phyloP scores from a whole-genome alignment of 345 rosid genomes.

The Isatis tinctoria region DNA sequence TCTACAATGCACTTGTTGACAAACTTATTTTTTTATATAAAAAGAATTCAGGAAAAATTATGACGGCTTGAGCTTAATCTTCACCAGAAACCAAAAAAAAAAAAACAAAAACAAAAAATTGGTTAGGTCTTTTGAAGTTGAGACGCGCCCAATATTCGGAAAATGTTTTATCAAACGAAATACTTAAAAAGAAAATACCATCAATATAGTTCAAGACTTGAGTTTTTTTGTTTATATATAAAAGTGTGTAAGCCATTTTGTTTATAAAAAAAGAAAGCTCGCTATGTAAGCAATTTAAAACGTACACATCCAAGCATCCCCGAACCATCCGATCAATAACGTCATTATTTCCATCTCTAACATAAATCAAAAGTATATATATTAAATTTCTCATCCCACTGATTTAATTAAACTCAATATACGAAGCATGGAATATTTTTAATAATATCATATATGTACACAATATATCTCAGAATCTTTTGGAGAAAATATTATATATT shows the following conservation, averaged over 20 bases:
- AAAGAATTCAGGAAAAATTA: background rate
- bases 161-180: background rate
- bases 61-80: no score
- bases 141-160: background rate
- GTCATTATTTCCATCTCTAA: background rate
- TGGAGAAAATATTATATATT: background rate
- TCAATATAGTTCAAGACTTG: background rate
- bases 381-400: background rate
- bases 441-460: background rate
- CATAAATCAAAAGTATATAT: background rate
- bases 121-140: background rate
- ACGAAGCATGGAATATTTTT: background rate
- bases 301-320: background rate
- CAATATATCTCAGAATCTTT: background rate
- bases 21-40: background rate
- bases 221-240: background rate
- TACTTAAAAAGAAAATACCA: background rate
- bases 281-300: background rate
- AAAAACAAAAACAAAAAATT: background rate
- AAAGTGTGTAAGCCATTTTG: background rate
- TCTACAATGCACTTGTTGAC: background rate
- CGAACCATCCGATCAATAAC: conserved; percentile 4
- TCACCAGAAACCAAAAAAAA: background rate
- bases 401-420: background rate
- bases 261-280: no score